Evolutionary conservation across 768 basidiomycete species (phyloP).

Genomic region (Lepiota brunneoincarnata): DNA sequence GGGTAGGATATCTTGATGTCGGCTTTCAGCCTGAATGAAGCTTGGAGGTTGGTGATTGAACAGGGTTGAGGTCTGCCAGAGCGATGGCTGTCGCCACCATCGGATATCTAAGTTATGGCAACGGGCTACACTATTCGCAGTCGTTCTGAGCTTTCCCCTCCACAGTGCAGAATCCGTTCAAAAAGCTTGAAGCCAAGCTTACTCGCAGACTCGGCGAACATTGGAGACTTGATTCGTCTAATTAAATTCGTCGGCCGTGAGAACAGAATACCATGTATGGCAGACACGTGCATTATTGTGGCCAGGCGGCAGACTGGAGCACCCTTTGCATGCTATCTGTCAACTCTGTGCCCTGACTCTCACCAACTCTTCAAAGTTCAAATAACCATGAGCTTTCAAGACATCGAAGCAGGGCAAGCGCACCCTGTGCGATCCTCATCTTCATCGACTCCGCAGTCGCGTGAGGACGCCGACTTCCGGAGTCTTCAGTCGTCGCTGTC

Average conservation of each 20-base stretch:
- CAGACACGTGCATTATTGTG: neutral
- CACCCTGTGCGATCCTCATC: constrained; percentile 33
- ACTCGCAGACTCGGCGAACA: no score
- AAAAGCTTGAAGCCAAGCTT: no score
- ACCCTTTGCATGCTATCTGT: neutral
- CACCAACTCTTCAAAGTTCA: neutral
- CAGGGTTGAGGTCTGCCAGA: no score
- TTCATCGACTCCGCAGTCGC: constrained; percentile 37
- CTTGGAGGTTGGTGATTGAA: no score
- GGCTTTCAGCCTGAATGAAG: no score
- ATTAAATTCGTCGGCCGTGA: neutral
- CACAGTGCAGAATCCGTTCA: no score
- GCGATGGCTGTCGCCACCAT: no score
- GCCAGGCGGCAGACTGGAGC: neutral
- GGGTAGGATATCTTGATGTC: no score
- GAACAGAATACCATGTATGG: neutral
- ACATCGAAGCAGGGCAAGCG: constrained; percentile 47
- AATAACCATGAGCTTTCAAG: constrained; percentile 51
- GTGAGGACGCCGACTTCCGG: constrained; percentile 73
- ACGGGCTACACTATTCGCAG: no score
- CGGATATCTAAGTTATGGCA: no score
- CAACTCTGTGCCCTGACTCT: neutral
- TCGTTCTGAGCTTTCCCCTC: no score
- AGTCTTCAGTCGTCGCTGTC: constrained; percentile 77
- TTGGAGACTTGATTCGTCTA: no score